Conservation (phyloP, 345 rosid genomes). For the Mercurialis annua region DNA sequence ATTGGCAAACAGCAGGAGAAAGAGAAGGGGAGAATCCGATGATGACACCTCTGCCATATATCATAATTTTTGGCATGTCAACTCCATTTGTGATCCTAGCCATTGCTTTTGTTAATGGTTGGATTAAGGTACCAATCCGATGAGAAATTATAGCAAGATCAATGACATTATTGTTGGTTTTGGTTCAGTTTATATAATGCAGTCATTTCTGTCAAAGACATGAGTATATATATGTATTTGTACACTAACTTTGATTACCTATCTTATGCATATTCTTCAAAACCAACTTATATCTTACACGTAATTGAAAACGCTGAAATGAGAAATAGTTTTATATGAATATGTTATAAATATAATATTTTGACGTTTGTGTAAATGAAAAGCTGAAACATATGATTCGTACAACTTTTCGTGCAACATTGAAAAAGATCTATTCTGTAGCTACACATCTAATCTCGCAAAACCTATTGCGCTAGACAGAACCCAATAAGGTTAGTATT, state of each 20-base stretch:
- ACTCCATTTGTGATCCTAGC: conserved; percentile 91
- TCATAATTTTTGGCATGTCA: conserved; percentile 87
- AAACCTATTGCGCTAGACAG: too few relatives aligned
- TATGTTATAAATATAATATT: too few relatives aligned
- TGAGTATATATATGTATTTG: conserved; percentile 13
- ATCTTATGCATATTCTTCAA: neutral
- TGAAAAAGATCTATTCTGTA: too few relatives aligned
- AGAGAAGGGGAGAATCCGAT: conserved; percentile 94
- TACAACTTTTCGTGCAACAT: too few relatives aligned
- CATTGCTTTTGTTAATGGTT: conserved; percentile 88
- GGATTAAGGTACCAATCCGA: conserved; percentile 84
- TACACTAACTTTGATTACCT: conserved; percentile 4
- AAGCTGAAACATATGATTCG: too few relatives aligned
- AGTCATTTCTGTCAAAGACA: conserved; percentile 7
- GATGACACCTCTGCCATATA: conserved; percentile 86
- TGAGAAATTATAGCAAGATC: conserved; percentile 26
- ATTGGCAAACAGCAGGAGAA: conserved; percentile 91
- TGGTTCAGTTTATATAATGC: neutral
- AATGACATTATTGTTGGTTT: too few relatives aligned
- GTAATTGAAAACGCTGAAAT: too few relatives aligned
- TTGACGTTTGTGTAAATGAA: too few relatives aligned
- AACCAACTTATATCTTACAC: too few relatives aligned
- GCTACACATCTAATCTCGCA: too few relatives aligned
- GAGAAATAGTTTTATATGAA: neutral
- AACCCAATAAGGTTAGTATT: too few relatives aligned